Evolutionary conservation across 768 basidiomycete species (phyloP).

Genomic region (Boletus rubescentipes): DNA sequence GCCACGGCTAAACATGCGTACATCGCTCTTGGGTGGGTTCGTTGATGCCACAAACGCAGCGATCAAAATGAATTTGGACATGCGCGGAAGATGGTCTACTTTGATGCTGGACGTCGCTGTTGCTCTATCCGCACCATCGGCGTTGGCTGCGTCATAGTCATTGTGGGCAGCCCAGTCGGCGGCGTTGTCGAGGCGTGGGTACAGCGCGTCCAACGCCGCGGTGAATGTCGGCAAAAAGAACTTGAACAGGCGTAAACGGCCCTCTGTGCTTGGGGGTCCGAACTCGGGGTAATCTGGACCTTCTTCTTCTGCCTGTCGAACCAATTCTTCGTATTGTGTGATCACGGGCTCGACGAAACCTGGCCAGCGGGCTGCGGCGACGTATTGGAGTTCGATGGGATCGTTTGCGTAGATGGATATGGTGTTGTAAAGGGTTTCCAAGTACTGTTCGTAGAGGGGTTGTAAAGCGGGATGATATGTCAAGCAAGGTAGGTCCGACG

Average conservation of each 20-base stretch:
- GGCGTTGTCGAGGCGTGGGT: slow-evolving; percentile 68
- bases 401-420: slow-evolving; percentile 67
- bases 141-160: slow-evolving; percentile 37
- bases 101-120: slow-evolving; percentile 14
- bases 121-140: slow-evolving; percentile 1
- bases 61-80: slow-evolving; percentile 74
- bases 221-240: slow-evolving; percentile 64
- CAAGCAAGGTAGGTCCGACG: slow-evolving; percentile 11
- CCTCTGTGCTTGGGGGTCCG: slow-evolving; percentile 49
- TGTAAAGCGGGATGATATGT: slow-evolving; percentile 56
- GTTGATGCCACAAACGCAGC: slow-evolving; percentile 81
- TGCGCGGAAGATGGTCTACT: slow-evolving; percentile 49
- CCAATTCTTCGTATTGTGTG: slow-evolving; percentile 39
- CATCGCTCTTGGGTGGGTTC: slow-evolving; percentile 78
- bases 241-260: slow-evolving; percentile 63
- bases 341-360: slow-evolving; percentile 72
- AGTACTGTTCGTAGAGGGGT: slow-evolving; percentile 64
- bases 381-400: slow-evolving; percentile 68
- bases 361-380: slow-evolving; percentile 79
- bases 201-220: slow-evolving; percentile 61
- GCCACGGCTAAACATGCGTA: slow-evolving; percentile 80
- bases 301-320: slow-evolving; percentile 24
- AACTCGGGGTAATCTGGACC: slow-evolving; percentile 28
- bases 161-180: slow-evolving; percentile 58
- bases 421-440: slow-evolving; percentile 54